Conservation (phyloP, 495 filamentous ascomycete species). For the Aspergillus olivimuriae region DNA sequence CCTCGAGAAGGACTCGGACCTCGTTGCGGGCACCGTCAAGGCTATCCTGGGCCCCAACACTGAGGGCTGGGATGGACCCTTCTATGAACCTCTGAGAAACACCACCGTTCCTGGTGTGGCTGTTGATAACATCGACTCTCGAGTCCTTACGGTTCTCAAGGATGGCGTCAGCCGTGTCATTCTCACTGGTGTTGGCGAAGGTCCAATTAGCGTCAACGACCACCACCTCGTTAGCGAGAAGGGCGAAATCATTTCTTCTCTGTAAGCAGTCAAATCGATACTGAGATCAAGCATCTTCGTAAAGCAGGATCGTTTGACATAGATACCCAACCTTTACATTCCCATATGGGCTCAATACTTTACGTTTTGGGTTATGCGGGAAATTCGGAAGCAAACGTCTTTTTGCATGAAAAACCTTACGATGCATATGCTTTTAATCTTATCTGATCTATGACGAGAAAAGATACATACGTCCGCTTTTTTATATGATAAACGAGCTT, state of each 20-base stretch:
- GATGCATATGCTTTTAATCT: not conserved
- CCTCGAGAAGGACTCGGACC: slow-evolving; percentile 63
- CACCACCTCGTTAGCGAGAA: slow-evolving; percentile 68
- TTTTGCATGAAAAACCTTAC: not conserved
- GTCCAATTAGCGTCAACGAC: slow-evolving; percentile 71
- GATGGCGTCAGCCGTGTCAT: slow-evolving; percentile 84
- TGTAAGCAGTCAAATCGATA: too few species aligned
- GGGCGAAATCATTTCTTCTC: slow-evolving; percentile 47
- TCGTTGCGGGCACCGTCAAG: slow-evolving; percentile 66
- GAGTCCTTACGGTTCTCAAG: slow-evolving; percentile 54
- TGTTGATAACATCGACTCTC: slow-evolving; percentile 46
- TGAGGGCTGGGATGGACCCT: slow-evolving; percentile 56
- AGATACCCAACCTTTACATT: slow-evolving; percentile 1
- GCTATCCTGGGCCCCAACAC: slow-evolving; percentile 40
- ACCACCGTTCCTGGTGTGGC: slow-evolving; percentile 41
- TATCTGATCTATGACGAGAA: not conserved
- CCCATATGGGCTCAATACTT: too few species aligned
- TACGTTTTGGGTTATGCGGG: not conserved
- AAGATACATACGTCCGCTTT: not conserved
- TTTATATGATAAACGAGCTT: too few species aligned
- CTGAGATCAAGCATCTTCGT: not conserved
- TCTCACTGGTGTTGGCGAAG: slow-evolving; percentile 84
- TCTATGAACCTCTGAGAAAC: slow-evolving; percentile 42
- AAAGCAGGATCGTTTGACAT: not conserved
- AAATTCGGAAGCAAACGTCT: not conserved